Base-by-base conservation (phyloP, 2,329 filamentous ascomycete species). In the Verticillium nonalfalfae region DNA sequence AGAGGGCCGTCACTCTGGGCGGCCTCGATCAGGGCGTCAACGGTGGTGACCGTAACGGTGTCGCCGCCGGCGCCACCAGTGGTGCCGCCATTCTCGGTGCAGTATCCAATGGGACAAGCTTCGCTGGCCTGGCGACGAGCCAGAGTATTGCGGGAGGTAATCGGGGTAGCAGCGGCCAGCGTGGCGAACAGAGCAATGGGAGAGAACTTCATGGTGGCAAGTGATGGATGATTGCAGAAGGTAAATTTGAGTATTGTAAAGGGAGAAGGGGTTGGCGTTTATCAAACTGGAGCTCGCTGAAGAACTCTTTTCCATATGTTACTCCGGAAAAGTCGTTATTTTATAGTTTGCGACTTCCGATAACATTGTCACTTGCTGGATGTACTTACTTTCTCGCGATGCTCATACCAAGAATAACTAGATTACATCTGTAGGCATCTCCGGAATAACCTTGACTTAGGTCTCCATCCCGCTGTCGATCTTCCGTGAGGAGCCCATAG, bases 51-150 rank as follows among this genome's bases (percentile, higher is more conserved):
- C 0, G 71, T 73, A 13, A 73, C 66, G 1, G 71, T 73, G 1
- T 66, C 40, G 1, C 71, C 71, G 7, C 65, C 66, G 2, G 64
- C 71, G 38, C 71, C 71, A 10, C 71, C 71, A 2, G 66, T 73
- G 1, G 71, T 73, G 4, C 71, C 71, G n/a, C 70, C 71, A 55
- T 64, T 62, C 62, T 73, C 66, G 2, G 71, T 73, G 61, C 71
- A 73, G 66, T 68, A 73, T 11, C 71, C 71, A 2, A 73, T 65
- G 4, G 57, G 65, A 62, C 71, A 73, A 26, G 59, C 60, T 40
- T 60, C 59, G 31, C 56, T 56, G 36, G 63, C 63, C 63, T 65
- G 63, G 52, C 63, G 59, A 15, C 59, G 59, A 7, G 62, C 60
- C n/a, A 65, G 52, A 39, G 62, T 60, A 59, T 59, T 59, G 60